Evolutionary conservation across 306 rosid species (phyloP), one percentile per base, ranked within the genome.

Genomic region (Phaseolus lunatus): DNA sequence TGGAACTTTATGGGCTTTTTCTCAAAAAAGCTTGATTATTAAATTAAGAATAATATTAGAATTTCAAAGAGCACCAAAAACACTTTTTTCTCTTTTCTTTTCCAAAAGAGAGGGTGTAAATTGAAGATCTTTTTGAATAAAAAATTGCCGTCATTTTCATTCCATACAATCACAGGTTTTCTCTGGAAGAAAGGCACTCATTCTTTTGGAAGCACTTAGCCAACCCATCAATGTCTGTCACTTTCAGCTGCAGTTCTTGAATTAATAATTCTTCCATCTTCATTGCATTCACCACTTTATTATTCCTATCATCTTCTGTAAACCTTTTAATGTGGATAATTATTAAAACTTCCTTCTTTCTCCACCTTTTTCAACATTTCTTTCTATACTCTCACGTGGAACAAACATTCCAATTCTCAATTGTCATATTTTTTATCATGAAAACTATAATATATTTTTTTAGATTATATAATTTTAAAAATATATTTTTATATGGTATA

Each of bases 191-290:
- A 71, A 63, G 73, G 18, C 48, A 23, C 31, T 22, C 48, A n/a
- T 44, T 11, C 9, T 78, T 78, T 61, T 48, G 2, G 43, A 33
- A 22, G 44, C 82, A 70, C 65, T 47, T n/a, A 26, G 16, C 13
- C 15, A 0, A 13, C 59, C 56, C 56, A 45, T 70, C 65, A 59
- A 69, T 37, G 49, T 22, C 67, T 50, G 50, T 79, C 73, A 64
- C 78, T 10, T 24, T 16, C 72, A 24, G 73, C 73, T 50, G 78
- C 67, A 79, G 37, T 72, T 63, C 49, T 79, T 72, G 73, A 79
- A 49, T 57, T 24, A 71, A 49, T 26, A 48, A 47, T 79, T 33
- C 66, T 59, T 7, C 1, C 31, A 43, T 47, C 45, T 11, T 7
- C 43, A 16, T 3, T 9, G 14, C 48, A 16, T 77, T 67, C 69